Conservation (phyloP, 2,329 filamentous ascomycete genomes). For the Domatiomyces catenatus region DNA sequence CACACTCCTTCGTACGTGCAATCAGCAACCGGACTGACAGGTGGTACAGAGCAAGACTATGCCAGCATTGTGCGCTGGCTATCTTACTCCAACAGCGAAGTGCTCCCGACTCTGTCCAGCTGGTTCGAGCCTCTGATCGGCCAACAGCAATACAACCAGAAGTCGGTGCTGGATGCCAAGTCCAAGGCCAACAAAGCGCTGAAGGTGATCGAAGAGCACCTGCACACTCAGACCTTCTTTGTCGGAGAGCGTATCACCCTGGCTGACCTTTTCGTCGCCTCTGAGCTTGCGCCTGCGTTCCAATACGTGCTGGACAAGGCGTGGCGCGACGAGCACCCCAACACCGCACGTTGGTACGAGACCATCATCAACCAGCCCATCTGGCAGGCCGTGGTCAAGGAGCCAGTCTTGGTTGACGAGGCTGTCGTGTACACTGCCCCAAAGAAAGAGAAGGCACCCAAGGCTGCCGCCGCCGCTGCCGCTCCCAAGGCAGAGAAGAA, state of each 20-base stretch:
- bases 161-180: conserved; percentile 67
- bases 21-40: neutral
- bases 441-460: conserved; percentile 54
- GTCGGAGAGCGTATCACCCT: conserved; percentile 95
- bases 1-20: neutral
- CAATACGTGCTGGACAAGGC: conserved; percentile 86
- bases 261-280: conserved; percentile 74
- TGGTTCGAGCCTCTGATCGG: conserved; percentile 85
- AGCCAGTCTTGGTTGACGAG: conserved; percentile 67
- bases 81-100: conserved; percentile 86
- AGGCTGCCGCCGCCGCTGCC: conserved; percentile 46
- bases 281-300: conserved; percentile 74
- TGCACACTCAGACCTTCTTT: conserved; percentile 86
- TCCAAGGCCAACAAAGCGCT: conserved; percentile 55
- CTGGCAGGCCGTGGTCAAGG: conserved; percentile 64
- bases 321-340: conserved; percentile 71
- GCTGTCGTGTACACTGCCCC: conserved; percentile 57
- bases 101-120: conserved; percentile 54
- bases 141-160: conserved; percentile 88
- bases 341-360: conserved; percentile 83
- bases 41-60: conserved; percentile 69
- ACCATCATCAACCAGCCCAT: conserved; percentile 86
- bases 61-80: conserved; percentile 97
- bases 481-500: conserved; percentile 37
- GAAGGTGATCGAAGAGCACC: conserved; percentile 66